Conservation (phyloP, 805 yeast genomes). For the Schizosaccharomyces osmophilus region DNA sequence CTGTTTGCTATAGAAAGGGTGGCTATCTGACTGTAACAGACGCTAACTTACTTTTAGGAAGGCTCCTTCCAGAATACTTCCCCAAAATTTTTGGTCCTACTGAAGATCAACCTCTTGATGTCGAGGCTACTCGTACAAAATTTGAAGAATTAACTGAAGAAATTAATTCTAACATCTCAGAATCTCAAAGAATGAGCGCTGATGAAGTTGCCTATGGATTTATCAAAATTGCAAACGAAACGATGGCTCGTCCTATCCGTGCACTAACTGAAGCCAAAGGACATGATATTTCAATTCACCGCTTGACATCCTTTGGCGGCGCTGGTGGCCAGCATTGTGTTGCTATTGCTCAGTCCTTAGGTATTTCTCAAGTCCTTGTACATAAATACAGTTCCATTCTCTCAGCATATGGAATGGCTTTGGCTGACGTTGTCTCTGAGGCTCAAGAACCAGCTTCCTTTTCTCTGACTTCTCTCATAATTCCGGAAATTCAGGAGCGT, state of each 20-base stretch:
- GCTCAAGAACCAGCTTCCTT: slow-evolving; percentile 47
- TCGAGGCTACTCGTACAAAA: slow-evolving; percentile 23
- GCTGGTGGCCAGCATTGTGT: slow-evolving; percentile 85
- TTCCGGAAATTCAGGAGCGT: slow-evolving; percentile 19
- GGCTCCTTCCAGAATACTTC: slow-evolving; percentile 48
- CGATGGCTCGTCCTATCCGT: slow-evolving; percentile 80
- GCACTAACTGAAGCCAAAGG: slow-evolving; percentile 72
- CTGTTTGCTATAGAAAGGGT: slow-evolving; percentile 63
- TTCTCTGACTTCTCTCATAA: slow-evolving; percentile 14
- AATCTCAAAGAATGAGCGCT: slow-evolving; percentile 20
- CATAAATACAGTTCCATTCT: slow-evolving; percentile 65
- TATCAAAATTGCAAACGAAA: slow-evolving; percentile 57
- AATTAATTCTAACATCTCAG: slow-evolving; percentile 26
- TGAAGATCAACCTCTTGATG: slow-evolving; percentile 46
- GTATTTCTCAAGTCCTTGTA: slow-evolving; percentile 41
- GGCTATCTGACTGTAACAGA: slow-evolving; percentile 73
- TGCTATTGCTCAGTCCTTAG: slow-evolving; percentile 46
- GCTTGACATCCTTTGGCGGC: slow-evolving; percentile 70
- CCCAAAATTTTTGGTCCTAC: slow-evolving; percentile 68
- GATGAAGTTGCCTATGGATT: slow-evolving; percentile 64
- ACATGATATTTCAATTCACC: slow-evolving; percentile 35
- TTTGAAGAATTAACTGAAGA: slow-evolving; percentile 29
- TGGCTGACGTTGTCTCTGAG: slow-evolving; percentile 68
- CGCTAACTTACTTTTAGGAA: slow-evolving; percentile 51
- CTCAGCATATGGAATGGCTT: slow-evolving; percentile 70